A percentile compares a stretch with the other conserved stretches of the same genome.
Conservation (phyloP, 2,329 filamentous ascomycete species). For the Exophiala oligosperma region DNA sequence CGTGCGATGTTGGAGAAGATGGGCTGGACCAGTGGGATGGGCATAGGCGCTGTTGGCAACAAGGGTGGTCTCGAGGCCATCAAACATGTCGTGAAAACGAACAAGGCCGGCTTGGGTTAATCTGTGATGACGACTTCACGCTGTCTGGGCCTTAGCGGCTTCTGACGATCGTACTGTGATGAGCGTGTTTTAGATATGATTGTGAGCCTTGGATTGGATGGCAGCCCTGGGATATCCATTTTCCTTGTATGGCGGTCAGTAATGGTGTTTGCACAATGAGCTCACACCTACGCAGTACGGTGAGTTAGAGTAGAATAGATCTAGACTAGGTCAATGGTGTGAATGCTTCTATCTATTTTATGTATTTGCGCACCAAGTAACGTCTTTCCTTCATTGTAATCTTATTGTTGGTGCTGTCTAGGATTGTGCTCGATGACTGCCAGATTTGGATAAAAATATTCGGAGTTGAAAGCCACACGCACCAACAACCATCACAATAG, state of each 20-base stretch:
- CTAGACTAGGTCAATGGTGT: too few relatives aligned
- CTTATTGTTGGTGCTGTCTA: too few relatives aligned
- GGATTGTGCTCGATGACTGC: not conserved
- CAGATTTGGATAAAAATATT: not conserved
- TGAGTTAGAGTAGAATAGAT: too few relatives aligned
- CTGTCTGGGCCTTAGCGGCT: not conserved
- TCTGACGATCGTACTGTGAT: not conserved
- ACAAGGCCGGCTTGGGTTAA: constrained; percentile 76
- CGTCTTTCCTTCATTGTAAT: not conserved
- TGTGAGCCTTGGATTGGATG: too few relatives aligned
- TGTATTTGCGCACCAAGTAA: not conserved
- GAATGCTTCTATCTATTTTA: too few relatives aligned
- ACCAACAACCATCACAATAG: constrained; percentile 1
- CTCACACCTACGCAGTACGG: too few relatives aligned
- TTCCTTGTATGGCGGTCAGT: too few relatives aligned
- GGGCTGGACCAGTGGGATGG: constrained; percentile 89
- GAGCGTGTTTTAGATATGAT: too few relatives aligned
- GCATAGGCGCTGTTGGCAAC: constrained; percentile 77
- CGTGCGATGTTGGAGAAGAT: constrained; percentile 91
- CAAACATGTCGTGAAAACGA: constrained; percentile 80
- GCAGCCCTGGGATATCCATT: too few relatives aligned
- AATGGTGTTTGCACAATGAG: too few relatives aligned
- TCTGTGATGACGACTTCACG: not conserved
- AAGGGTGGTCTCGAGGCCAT: constrained; percentile 88
- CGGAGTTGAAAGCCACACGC: not conserved